phyloP scores from a whole-genome alignment of 228 moss, liverwort and hornwort species.

The Sphagnum magellanicum region DNA sequence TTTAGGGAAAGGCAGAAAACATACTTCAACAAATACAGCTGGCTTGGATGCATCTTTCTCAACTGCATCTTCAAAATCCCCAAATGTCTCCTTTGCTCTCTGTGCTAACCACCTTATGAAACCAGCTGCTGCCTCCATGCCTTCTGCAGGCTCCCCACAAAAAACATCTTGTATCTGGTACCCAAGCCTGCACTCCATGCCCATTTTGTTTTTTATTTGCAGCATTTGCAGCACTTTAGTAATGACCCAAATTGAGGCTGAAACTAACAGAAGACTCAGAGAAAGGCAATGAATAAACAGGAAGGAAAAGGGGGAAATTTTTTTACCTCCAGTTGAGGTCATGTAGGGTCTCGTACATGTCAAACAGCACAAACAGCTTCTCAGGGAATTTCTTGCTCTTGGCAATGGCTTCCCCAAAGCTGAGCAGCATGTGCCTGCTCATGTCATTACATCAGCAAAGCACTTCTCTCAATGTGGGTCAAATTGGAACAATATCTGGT shows the following conservation, averaged over 20 bases:
- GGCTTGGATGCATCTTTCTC: slow-evolving; percentile 57
- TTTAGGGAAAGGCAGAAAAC: slow-evolving; percentile 9
- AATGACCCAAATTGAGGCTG: background rate
- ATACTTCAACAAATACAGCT: slow-evolving; percentile 60
- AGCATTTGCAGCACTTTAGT: too few species aligned
- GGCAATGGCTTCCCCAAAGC: slow-evolving; percentile 46
- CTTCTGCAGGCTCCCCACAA: slow-evolving; percentile 25
- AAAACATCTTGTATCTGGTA: slow-evolving; percentile 26
- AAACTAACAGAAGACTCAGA: too few species aligned
- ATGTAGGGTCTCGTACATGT: slow-evolving; percentile 57
- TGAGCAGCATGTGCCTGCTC: slow-evolving; percentile 38
- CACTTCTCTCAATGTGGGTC: slow-evolving; percentile 38
- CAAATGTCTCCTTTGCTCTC: slow-evolving; percentile 38
- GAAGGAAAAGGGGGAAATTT: background rate
- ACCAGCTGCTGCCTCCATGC: slow-evolving; percentile 25
- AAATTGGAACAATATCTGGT: slow-evolving; percentile 39
- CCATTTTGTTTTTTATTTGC: too few species aligned
- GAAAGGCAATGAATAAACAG: background rate
- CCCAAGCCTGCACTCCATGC: background rate
- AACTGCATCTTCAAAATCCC: slow-evolving; percentile 51
- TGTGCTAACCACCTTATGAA: slow-evolving; percentile 29
- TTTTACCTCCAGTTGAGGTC: slow-evolving; percentile 40
- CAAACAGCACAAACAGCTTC: slow-evolving; percentile 45
- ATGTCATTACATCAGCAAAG: slow-evolving; percentile 48
- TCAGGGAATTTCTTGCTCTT: slow-evolving; percentile 52